Evolutionary conservation across 2,329 filamentous ascomycete genomes (phyloP), one percentile per base, ranked within the genome.

Genomic region (Penicillium griseofulvum): DNA sequence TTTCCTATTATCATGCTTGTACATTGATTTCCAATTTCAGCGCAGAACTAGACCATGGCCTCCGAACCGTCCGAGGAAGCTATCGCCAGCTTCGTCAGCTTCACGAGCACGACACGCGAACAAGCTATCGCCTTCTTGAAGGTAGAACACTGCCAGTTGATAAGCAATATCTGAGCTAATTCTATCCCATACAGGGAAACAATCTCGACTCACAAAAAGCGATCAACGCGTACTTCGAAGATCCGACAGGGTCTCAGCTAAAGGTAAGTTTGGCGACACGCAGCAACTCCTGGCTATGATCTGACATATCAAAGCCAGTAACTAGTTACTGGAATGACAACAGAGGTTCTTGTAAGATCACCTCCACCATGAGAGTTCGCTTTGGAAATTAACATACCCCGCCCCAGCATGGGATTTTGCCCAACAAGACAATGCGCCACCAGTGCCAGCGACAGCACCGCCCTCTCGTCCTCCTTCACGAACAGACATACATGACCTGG

Each of bases 401-500:
- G 47, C 36, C 49, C 39, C 54, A 76, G 73, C 67, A n/a, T 73
- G 75, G 55, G 66, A 69, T 46, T 74, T 70, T 57, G 71, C 74
- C 52, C 71, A 71, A 42, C 61, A 71, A 53, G 71, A 76, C 49
- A 63, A 66, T 47, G 64, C 69, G n/a, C 64, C 68, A 24, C 67
- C 68, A 54, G 64, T 68, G 44, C 70, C 71, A 37, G 72, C 70
- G 49, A 65, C 68, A 45, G 67, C 71, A 33, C 71, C 76, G 49
- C 75, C 76, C 16, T 76, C 78, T 39, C 77, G 78, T n/a, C 78
- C 78, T 38, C 76, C 77, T 4, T 80, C 77, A 6, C 70, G 75
- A 55, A 65, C 73, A 16, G 76, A 74, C 52, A 67, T 70, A 42
- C 68, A 64, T 42, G 68, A 69, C 31, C 43, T 54, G 10, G 52